Base-by-base conservation (phyloP, 2,329 filamentous ascomycete species). In the Didymella segeticola region DNA sequence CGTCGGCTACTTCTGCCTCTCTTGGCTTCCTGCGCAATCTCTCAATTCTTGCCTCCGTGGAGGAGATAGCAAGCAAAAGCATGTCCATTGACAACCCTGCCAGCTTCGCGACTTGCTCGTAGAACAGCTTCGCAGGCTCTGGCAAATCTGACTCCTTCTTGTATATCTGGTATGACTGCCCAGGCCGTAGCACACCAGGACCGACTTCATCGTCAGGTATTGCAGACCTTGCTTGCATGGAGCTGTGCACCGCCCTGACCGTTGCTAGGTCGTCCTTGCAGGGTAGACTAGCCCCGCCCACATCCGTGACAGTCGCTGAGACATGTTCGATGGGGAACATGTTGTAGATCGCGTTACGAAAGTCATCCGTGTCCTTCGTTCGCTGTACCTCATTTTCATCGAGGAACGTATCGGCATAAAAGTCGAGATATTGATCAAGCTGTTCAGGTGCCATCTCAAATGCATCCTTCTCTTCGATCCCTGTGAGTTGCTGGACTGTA, bases 351-450 rank as follows among this genome's bases (percentile, higher is more conserved):
- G 70, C 68, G 37, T 68, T 67, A 27, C 72, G 67, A 56, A 78
- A 79, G 23, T 79, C 75, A 27, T 72, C 72, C 20, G 74, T 70
- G 19, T 67, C 63, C 12, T 67, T 70, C 10, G 68, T 63, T 19
- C 64, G 64, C 26, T 74, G 69, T 11, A 71, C 63, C 14, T 73
- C 63, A 45, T 75, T 71, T 50, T 82, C 78, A 57, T 80, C 78
- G 38, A 85, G 73, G 79, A 86, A 90, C 37, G 82, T 88, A 52
- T 81, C 80, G 67, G 62, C 86, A 69, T 89, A 93, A 86, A 89
- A 95, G 72, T 91, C 85, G 73, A 96, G 80, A 66, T 92, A 93
- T 54, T 89, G 83, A 64, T 93, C 89, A 30, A 93, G 76, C 58
- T 89, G 82, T 19, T 80, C 75, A 5, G 80, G 75, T 2, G 77